Evolutionary conservation across 164 flowering plant species (phyloP).

Genomic region (Protea cynaroides): DNA sequence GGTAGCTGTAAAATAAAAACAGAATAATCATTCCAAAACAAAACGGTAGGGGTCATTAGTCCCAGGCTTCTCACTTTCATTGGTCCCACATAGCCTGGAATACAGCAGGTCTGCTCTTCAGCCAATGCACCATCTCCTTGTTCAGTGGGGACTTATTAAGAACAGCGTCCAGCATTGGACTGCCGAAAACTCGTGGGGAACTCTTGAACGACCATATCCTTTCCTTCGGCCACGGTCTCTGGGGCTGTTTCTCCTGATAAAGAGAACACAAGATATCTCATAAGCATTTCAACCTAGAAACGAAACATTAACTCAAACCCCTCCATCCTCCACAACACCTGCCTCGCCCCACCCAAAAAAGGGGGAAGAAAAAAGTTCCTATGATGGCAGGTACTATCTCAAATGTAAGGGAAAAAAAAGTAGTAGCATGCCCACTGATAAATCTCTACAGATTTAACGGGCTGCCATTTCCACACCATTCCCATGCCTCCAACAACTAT

Average conservation of each 20-base stretch:
- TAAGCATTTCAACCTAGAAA: neutral
- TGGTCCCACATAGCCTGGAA: conserved; percentile 71
- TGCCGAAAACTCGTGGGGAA: conserved; percentile 53
- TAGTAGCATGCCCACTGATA: too few species aligned
- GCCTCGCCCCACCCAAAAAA: too few species aligned
- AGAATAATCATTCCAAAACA: conserved; percentile 47
- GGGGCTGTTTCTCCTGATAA: conserved; percentile 83
- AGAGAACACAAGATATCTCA: neutral
- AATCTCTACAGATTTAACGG: too few species aligned
- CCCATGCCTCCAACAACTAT: too few species aligned
- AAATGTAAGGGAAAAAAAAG: too few species aligned
- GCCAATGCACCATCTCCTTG: conserved; percentile 86
- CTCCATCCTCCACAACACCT: too few species aligned
- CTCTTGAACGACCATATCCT: conserved; percentile 78
- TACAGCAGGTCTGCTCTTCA: conserved; percentile 64
- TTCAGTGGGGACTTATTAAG: conserved; percentile 48
- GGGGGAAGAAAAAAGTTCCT: too few species aligned
- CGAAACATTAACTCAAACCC: too few species aligned
- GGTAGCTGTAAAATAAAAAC: conserved; percentile 29
- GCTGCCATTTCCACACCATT: too few species aligned
- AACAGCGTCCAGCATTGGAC: conserved; percentile 87
- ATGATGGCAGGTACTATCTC: too few species aligned
- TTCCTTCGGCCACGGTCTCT: conserved; percentile 88
- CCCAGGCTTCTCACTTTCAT: conserved; percentile 3
- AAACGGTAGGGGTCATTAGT: conserved; percentile 6